phyloP scores from a whole-genome alignment of 805 yeast genomes.

The Candida peoriensis region DNA sequence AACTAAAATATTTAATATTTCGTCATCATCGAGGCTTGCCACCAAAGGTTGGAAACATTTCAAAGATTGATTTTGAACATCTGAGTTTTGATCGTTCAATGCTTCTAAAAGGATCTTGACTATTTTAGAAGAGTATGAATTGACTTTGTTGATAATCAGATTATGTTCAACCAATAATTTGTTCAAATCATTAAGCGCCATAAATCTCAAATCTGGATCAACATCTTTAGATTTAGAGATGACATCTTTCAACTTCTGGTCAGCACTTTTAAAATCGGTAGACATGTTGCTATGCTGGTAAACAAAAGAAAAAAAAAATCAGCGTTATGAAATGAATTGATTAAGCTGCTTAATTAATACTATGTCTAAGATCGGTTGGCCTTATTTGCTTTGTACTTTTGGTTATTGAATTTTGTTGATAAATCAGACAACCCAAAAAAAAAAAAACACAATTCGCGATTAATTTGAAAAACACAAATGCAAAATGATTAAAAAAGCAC shows the following conservation, averaged over 20 bases:
- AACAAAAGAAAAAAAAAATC: too few species aligned
- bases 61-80: slow-evolving; percentile 72
- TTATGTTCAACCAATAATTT: slow-evolving; percentile 32
- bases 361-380: too few species aligned
- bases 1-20: slow-evolving; percentile 16
- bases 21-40: slow-evolving; percentile 20
- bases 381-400: too few species aligned
- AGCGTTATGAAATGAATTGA: too few species aligned
- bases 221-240: slow-evolving; percentile 50
- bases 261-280: slow-evolving; percentile 26
- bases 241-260: slow-evolving; percentile 21
- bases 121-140: slow-evolving; percentile 29
- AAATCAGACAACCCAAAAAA: too few species aligned
- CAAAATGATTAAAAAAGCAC: too few species aligned
- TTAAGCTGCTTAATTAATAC: too few species aligned
- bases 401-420: too few species aligned
- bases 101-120: slow-evolving; percentile 36
- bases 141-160: slow-evolving; percentile 24
- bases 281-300: too few species aligned
- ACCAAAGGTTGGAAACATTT: slow-evolving; percentile 44
- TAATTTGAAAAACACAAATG: too few species aligned
- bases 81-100: slow-evolving; percentile 58
- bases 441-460: too few species aligned
- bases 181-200: slow-evolving; percentile 76
- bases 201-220: slow-evolving; percentile 78